Evolutionary conservation across 1,139 yeast genomes (phyloP).

Genomic region (Magnusiomyces sp.): DNA sequence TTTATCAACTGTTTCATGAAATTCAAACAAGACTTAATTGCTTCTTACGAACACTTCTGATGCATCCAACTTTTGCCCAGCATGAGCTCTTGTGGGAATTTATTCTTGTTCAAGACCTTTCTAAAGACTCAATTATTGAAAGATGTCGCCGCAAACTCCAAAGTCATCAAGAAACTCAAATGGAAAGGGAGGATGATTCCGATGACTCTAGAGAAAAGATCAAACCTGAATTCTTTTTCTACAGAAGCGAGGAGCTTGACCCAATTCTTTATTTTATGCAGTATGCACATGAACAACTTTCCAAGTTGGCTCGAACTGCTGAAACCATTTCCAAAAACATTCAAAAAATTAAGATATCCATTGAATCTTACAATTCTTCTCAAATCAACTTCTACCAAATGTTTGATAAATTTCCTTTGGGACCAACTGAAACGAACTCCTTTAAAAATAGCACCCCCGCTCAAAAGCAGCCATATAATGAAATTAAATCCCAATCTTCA

Average conservation of each 20-base stretch:
- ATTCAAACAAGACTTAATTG: slow-evolving; percentile 42
- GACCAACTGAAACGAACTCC: no score
- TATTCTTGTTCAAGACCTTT: slow-evolving; percentile 33
- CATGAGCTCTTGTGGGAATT: slow-evolving; percentile 41
- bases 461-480: no score
- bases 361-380: background rate
- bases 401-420: background rate
- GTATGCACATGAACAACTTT: slow-evolving; percentile 5
- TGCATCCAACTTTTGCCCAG: slow-evolving; percentile 29
- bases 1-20: slow-evolving; percentile 38
- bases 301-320: background rate
- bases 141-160: slow-evolving; percentile 30
- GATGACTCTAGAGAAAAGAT: no score
- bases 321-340: background rate
- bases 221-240: background rate
- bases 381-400: background rate
- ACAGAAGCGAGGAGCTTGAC: background rate
- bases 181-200: slow-evolving; percentile 17
- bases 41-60: slow-evolving; percentile 37
- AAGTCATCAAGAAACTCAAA: slow-evolving; percentile 28
- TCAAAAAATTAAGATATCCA: background rate
- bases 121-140: slow-evolving; percentile 30
- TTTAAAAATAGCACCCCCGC: no score
- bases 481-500: no score
- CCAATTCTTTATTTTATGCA: slow-evolving; percentile 4